Evolutionary conservation across 495 filamentous ascomycete species (phyloP), one percentile per base, ranked within the genome.

Genomic region (Penicillium parvum): DNA sequence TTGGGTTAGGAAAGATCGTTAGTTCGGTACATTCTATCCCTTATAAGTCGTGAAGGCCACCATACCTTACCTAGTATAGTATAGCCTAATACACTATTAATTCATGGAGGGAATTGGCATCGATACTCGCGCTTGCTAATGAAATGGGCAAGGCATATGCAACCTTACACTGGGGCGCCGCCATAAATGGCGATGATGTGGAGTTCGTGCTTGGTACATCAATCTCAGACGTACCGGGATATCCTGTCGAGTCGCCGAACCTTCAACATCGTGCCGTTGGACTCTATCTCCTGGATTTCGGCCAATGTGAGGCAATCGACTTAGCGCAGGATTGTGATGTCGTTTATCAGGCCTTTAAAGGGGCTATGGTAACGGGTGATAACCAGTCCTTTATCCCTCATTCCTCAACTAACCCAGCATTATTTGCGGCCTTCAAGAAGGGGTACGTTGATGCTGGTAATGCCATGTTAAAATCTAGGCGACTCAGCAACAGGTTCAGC

Each of bases 161-260:
- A 30, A 53, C 16, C 2, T 26, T 52, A 16, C 50, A 53, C 36
- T 53, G 40, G 50, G 40, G 40, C 0, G 44, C 50, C 9, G 39
- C 7, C 2, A 20, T 37, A 1, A 48, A 43, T 20, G 44, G 50
- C 1, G 50, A 53, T 8, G 50, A 53, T 41, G 29, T 53, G 11
- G 50, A 53, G 19, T 53, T 53, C 37, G 50, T 53, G 9, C 30
- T 47, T 40, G 40, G 50, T 0, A 44, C 49, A 33, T 47, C 47
- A 3, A 12, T 27, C 15, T 16, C 8, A 15, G 6, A 32, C 1
- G 14, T 5, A 16, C 7, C 3, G 9, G 7, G 33, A n/a, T 7
- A 7, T 6, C 19, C 3, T 2, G 4, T n/a, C 4, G 22, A 29
- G 18, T 20, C 23, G 7, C 32, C 50, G n/a, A 36, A 48, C 18